Percentiles rank a stretch among this genome's conserved stretches.
Conservation (phyloP, 2,329 filamentous ascomycete genomes). For the Aspergillus sp. region DNA sequence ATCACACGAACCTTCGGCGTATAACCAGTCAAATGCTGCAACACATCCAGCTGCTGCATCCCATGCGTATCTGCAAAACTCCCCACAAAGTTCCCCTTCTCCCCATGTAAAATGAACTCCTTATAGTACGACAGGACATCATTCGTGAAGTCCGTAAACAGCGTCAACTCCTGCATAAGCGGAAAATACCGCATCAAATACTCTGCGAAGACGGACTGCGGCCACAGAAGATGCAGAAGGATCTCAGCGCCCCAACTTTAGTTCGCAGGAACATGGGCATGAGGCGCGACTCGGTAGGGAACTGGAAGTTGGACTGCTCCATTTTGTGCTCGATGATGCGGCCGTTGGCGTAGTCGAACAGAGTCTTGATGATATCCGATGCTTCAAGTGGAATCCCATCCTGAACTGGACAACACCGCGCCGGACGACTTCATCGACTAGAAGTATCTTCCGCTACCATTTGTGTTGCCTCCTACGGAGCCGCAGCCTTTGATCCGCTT, state of each 20-base stretch:
- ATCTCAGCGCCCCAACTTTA: conserved; percentile 9
- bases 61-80: conserved; percentile 8
- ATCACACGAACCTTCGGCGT: conserved; percentile 3
- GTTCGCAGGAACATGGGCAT: conserved; percentile 11
- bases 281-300: conserved; percentile 2
- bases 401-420: conserved; percentile 2
- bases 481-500: background rate
- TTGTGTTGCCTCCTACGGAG: background rate
- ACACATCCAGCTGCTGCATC: conserved; percentile 7
- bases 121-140: conserved; percentile 12
- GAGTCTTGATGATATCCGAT: conserved; percentile 7
- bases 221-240: conserved; percentile 6
- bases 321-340: conserved; percentile 6
- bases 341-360: conserved; percentile 8
- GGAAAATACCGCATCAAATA: conserved; percentile 9
- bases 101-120: conserved; percentile 6
- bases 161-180: conserved; percentile 4
- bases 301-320: conserved; percentile 2
- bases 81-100: conserved; percentile 8
- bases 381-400: conserved; percentile 3
- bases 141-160: conserved; percentile 11
- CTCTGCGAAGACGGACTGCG: conserved; percentile 5
- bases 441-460: conserved; percentile 2
- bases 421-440: conserved; percentile 4
- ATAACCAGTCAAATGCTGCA: conserved; percentile 7